Evolutionary conservation across 345 rosid genomes (phyloP).

Genomic region (Rhodomyrtus tomentosa): DNA sequence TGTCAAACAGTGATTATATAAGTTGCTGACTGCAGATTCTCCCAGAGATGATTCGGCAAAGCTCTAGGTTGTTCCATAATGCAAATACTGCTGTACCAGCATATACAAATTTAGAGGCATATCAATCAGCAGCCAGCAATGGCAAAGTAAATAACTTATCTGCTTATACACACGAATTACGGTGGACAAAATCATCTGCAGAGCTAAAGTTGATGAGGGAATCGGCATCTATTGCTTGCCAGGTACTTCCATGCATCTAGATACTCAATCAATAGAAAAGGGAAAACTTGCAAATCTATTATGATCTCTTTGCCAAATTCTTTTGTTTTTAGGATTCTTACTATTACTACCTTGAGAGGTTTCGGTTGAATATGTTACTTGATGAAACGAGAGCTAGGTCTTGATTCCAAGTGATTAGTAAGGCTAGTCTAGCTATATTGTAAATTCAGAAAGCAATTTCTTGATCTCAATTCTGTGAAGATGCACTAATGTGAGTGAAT

Average conservation of each 20-base stretch:
- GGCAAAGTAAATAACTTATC: constrained; percentile 63
- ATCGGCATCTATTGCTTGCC: constrained; percentile 91
- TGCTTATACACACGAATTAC: constrained; percentile 49
- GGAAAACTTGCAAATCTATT: background rate
- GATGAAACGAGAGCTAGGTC: background rate
- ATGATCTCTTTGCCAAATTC: background rate
- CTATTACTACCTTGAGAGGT: background rate
- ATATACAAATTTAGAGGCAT: constrained; percentile 61
- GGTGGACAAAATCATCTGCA: constrained; percentile 81
- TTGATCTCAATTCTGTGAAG: background rate
- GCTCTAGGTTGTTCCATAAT: constrained; percentile 74
- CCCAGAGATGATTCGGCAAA: constrained; percentile 61
- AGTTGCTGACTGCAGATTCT: constrained; percentile 51
- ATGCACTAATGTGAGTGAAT: background rate
- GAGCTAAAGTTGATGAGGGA: constrained; percentile 89
- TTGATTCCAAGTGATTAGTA: background rate
- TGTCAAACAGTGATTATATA: background rate
- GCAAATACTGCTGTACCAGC: constrained; percentile 42
- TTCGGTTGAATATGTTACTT: background rate
- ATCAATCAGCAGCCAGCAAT: constrained; percentile 29
- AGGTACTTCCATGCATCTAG: constrained; percentile 42
- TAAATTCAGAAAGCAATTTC: background rate
- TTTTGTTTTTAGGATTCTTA: background rate
- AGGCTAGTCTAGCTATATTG: background rate
- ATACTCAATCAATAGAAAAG: background rate